Evolutionary conservation across 2,329 filamentous ascomycete species (phyloP), one percentile per base, ranked within the genome.

Genomic region (Canariomyces notabilis): DNA sequence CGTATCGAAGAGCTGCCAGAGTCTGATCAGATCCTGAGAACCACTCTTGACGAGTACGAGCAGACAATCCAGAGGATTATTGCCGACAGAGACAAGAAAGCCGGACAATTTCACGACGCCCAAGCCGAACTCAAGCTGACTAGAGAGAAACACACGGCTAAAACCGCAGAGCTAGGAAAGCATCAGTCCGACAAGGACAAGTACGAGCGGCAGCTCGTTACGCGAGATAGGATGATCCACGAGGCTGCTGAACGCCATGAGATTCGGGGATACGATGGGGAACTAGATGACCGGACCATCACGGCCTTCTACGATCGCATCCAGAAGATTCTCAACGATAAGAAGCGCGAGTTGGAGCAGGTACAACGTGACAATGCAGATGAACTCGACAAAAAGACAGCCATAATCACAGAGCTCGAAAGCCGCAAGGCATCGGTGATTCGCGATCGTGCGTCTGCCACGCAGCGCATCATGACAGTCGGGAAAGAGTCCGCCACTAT

Each of bases 121-220:
- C 74, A 80, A 49, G 61, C 64, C 2, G 69, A 73, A 7, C 62
- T 80, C 11, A 61, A 63, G 2, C 52, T 64, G 4, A 66, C 69
- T 6, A 74, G 77, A 26, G 68, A 62, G 31, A 64, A 72, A 4
- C 63, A 79, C 34, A 75, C 75, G 1, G 55, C 61, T 18, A 81
- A 81, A 57, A 69, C 79, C 31, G 70, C 77, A 1, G 84, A 89
- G 56, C 76, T 81, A 57, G 91, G 91, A 35, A 87, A 84, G 55
- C 82, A 85, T 56, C 80, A 93, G 64, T 91, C 90, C 2, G 85
- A 95, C 61, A 89, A 91, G 67, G 84, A 87, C 51, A 87, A 85
- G 58, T 88, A 93, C 61, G 88, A 96, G 61, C 80, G 85, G 4
- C 87, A 96, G 54, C 63, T 95, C 3, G 73, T 80, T 56, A 72